Percentiles rank a stretch among this genome's conserved stretches.
Conservation (phyloP, 345 rosid genomes). For the Corchorus capsularis region DNA sequence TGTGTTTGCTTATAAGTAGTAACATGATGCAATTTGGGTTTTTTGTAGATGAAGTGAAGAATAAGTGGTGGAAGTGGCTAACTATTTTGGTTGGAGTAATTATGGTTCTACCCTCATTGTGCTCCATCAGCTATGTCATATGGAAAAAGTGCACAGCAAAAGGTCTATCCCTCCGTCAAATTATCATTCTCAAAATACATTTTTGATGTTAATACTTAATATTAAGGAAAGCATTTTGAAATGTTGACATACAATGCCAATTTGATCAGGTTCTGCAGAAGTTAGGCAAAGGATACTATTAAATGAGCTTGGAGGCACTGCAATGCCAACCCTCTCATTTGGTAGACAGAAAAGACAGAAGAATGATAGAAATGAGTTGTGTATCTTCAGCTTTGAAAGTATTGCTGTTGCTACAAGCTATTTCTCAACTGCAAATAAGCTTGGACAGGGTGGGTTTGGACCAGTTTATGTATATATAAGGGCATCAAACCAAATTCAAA, state of each 20-base stretch:
- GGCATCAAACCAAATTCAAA: neutral
- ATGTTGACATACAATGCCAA: neutral
- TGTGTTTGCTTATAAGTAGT: no score
- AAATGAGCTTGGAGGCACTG: constrained; percentile 8
- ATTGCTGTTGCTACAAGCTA: constrained; percentile 32
- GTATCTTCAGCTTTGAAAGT: constrained; percentile 24
- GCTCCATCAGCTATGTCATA: neutral
- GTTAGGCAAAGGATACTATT: constrained; percentile 8
- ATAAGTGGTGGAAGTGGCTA: constrained; percentile 19
- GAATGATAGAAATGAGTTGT: constrained; percentile 12
- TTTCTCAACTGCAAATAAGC: constrained; percentile 29
- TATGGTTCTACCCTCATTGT: constrained; percentile 1
- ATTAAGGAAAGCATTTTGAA: neutral
- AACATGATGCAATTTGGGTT: no score
- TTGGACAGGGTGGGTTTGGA: constrained; percentile 50
- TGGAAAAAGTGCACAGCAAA: neutral
- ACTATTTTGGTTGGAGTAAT: constrained; percentile 4
- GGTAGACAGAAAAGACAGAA: neutral
- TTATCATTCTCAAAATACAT: neutral
- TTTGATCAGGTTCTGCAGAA: constrained; percentile 1
- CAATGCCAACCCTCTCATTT: neutral
- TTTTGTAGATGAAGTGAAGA: no score
- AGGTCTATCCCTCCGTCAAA: neutral
- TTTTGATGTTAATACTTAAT: no score
- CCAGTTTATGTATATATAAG: constrained; percentile 36